Conservation (phyloP, 2,329 filamentous ascomycete species). For the Pseudogymnoascus sp. region DNA sequence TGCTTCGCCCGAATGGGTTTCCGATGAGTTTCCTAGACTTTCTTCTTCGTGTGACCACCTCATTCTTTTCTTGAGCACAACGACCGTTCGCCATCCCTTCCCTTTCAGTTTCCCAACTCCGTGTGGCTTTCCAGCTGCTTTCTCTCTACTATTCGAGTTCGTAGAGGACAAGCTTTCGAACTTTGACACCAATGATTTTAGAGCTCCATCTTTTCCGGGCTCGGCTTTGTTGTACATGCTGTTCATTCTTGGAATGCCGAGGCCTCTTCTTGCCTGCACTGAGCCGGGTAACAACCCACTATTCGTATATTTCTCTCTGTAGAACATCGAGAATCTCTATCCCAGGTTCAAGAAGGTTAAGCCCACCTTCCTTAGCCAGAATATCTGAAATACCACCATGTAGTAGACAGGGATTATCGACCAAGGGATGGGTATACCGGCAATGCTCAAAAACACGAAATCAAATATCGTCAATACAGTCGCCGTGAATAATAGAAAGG, state of each 20-base stretch:
- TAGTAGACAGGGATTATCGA: no score
- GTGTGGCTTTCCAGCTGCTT: background rate
- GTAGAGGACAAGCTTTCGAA: background rate
- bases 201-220: background rate
- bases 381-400: no score
- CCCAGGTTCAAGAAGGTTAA: no score
- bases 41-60: background rate
- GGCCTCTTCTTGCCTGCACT: background rate
- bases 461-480: no score
- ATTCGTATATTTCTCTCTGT: no score
- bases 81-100: background rate
- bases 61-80: background rate
- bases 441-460: no score
- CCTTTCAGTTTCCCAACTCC: background rate
- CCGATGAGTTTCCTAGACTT: background rate
- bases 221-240: background rate
- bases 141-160: background rate
- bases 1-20: background rate
- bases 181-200: background rate
- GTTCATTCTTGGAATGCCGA: background rate
- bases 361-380: no score
- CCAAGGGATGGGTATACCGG: no score
- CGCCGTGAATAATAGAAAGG: no score
- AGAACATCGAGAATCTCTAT: no score
- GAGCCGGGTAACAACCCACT: background rate